A percentile compares a stretch with the other conserved stretches of the same genome.
Evolutionary conservation across 257 asterid species (phyloP).

Genomic region (Handroanthus guayacan): DNA sequence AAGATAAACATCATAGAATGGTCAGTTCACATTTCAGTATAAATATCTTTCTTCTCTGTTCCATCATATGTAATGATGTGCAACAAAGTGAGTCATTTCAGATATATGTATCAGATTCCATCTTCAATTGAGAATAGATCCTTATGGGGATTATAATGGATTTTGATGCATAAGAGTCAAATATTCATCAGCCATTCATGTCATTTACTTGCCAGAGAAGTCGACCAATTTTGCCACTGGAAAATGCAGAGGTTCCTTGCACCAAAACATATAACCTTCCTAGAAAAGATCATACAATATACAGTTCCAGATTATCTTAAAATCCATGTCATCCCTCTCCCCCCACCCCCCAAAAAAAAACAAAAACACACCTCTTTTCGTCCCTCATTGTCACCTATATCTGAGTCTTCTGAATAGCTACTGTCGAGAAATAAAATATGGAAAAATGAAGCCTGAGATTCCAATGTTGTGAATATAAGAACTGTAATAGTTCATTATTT

Average conservation of each 20-base stretch:
- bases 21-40: background rate
- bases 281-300: background rate
- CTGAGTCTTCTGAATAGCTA: constrained; percentile 2
- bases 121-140: constrained; percentile 18
- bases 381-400: background rate
- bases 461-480: background rate
- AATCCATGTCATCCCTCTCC: background rate
- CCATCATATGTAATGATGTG: background rate
- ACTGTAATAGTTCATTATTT: background rate
- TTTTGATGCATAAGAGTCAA: background rate
- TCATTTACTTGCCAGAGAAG: constrained; percentile 16
- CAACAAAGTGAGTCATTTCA: background rate
- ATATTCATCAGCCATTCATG: background rate
- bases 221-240: background rate
- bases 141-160: background rate
- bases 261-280: too few relatives aligned
- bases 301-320: background rate
- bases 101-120: constrained; percentile 12
- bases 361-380: too few relatives aligned
- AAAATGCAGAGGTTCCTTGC: background rate
- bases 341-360: too few relatives aligned
- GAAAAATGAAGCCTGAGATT: constrained; percentile 1
- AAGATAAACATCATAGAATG: background rate
- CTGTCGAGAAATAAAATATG: constrained; percentile 8
- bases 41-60: background rate